A percentile compares a stretch with the other conserved stretches of the same genome.
Conservation (phyloP, 139 green algal genomes). For the Mesotaenium endlicherianum region DNA sequence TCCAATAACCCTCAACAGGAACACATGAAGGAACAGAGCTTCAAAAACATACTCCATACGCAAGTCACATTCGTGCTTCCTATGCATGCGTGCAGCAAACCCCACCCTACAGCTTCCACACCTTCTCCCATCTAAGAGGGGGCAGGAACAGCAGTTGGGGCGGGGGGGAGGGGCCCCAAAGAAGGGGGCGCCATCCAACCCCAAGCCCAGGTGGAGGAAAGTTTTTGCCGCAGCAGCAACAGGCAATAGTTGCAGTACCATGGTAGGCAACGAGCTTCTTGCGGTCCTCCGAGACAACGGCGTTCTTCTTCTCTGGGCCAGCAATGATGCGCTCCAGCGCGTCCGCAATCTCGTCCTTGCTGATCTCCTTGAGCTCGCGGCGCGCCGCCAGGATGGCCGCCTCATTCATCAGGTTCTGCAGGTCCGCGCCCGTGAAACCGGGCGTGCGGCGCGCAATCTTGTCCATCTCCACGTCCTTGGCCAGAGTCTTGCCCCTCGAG, state of each 20-base stretch:
- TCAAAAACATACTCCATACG: no score
- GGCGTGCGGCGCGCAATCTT: constrained; percentile 63
- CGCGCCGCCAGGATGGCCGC: constrained; percentile 95
- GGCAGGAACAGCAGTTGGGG: no score
- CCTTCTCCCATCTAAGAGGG: no score
- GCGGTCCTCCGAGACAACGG: constrained; percentile 94
- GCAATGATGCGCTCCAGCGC: constrained; percentile 98
- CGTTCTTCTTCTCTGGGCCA: constrained; percentile 97
- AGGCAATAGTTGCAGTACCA: constrained; percentile 14
- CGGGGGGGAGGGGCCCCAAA: no score
- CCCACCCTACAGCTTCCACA: no score
- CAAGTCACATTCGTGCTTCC: no score
- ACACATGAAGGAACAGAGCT: not conserved
- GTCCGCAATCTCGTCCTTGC: constrained; percentile 98
- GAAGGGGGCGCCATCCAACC: no score
- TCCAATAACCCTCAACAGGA: not conserved
- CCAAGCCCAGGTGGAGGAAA: no score
- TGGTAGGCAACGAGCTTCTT: constrained; percentile 97
- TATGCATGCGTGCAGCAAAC: no score
- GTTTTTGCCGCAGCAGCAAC: not conserved
- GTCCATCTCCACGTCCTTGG: constrained; percentile 62
- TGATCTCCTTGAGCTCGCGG: constrained; percentile 93
- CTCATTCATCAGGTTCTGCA: constrained; percentile 99
- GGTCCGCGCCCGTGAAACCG: constrained; percentile 85
- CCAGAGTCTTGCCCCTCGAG: constrained; percentile 58